Base-by-base conservation (phyloP, 2,329 filamentous ascomycete species). In the Neospermospora avenae region DNA sequence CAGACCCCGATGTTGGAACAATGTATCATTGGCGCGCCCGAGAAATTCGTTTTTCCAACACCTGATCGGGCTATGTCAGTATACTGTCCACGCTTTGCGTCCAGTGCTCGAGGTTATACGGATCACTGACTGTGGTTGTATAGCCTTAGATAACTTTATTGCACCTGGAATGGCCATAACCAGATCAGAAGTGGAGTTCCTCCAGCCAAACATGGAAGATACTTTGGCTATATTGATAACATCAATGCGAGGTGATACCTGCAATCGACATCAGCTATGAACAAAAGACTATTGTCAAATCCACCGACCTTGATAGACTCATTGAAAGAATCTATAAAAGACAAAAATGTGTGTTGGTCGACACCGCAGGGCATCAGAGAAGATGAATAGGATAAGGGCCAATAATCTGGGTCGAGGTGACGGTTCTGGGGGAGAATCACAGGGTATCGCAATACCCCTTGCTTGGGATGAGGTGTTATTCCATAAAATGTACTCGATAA, bases 1-100 rank as follows among this genome's bases (percentile, higher is more conserved):
- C 0, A 86, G 74, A 0, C 84, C 84, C 1, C 76, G 76, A 0
- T 83, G 82, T 44, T 73, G 76, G 68, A 86, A 87, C 54, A 84
- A 76, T 0, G 79, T 73, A 7, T 77, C 73, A 64, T 86, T 86
- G 63, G 83, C 75, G 46, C 74, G 72, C 62, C 83, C 77, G 8
- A 87, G 75, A 65, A 83, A 86, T 0, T 69, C 73, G 65, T 84
- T 84, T 6, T 58, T 58, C 66, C 67, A 34, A 24, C 39, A 4
- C 28, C 1, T 31, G 4, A 20, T 11, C 13, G 13, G 1, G 31
- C 3, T 31, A 11, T 25, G 6, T 16, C n/a, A n/a, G n/a, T n/a
- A n/a, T n/a, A n/a, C n/a, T n/a, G 24, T 31, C n/a, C 18, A 4
- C 4, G 3, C 20, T 22, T 14, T 8, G 18, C 41, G 22, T 3